phyloP scores from a whole-genome alignment of 495 filamentous ascomycete species.

The Lasiosphaeriaceae sp. region DNA sequence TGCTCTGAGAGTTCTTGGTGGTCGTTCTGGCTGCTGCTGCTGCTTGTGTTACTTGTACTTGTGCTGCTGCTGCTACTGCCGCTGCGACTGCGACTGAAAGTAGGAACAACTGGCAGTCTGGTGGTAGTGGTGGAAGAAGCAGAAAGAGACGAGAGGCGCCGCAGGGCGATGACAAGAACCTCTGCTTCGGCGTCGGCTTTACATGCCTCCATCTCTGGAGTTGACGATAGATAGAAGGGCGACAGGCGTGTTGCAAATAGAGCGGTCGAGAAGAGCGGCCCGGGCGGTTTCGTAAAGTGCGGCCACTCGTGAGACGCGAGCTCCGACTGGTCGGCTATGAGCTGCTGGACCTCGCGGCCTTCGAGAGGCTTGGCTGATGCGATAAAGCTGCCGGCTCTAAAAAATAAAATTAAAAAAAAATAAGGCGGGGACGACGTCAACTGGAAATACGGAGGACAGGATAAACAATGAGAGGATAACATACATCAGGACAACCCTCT shows the following conservation, averaged over 20 bases:
- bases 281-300: slow-evolving; percentile 7
- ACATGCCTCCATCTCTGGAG: slow-evolving; percentile 19
- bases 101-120: not conserved
- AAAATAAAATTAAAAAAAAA: too few relatives aligned
- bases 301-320: not conserved
- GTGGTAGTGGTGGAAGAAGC: too few relatives aligned
- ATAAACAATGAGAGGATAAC: not conserved
- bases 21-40: not conserved
- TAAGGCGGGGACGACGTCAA: not conserved
- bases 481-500: slow-evolving; percentile 19
- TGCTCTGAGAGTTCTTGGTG: not conserved
- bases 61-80: not conserved
- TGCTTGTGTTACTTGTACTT: not conserved
- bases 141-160: slow-evolving; percentile 9
- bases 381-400: slow-evolving; percentile 22
- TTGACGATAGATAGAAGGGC: slow-evolving; percentile 17
- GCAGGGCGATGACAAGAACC: slow-evolving; percentile 18
- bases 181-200: slow-evolving; percentile 20
- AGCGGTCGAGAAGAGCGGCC: slow-evolving; percentile 10
- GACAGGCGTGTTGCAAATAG: slow-evolving; percentile 19
- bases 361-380: slow-evolving; percentile 9
- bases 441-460: not conserved
- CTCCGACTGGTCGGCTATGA: not conserved
- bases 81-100: not conserved
- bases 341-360: not conserved